Evolutionary conservation across 129 eudicot species (phyloP).

Genomic region (Pseudognaphalium luteoalbum): DNA sequence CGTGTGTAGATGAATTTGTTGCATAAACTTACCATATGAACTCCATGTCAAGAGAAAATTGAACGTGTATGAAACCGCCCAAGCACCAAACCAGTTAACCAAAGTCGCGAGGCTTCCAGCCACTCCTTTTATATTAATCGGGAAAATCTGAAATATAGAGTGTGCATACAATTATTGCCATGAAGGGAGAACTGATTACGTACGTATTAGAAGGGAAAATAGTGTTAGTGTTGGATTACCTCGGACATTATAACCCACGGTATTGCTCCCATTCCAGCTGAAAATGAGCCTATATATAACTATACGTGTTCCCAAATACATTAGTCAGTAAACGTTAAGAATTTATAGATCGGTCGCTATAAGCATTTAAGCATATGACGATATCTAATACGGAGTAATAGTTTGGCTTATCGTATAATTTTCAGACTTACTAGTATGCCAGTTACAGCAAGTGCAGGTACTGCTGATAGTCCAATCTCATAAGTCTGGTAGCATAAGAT

Average conservation of each 20-base stretch:
- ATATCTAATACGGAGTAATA: background rate
- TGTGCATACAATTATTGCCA: background rate
- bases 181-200: background rate
- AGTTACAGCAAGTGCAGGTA: slow-evolving; percentile 70
- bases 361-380: background rate
- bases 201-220: background rate
- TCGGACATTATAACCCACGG: slow-evolving; percentile 98
- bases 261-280: slow-evolving; percentile 93
- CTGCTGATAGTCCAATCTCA: slow-evolving; percentile 52
- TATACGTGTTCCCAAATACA: slow-evolving; percentile 14
- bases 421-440: slow-evolving; percentile 64
- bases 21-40: slow-evolving; percentile 62
- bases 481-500: slow-evolving; percentile 47
- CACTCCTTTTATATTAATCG: slow-evolving; percentile 74
- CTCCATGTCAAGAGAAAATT: slow-evolving; percentile 88
- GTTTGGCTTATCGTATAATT: background rate
- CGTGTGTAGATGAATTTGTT: background rate
- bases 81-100: slow-evolving; percentile 86
- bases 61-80: slow-evolving; percentile 86
- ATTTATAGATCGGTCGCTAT: background rate
- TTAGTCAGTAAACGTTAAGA: background rate
- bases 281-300: slow-evolving; percentile 72
- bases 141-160: slow-evolving; percentile 57
- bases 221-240: slow-evolving; percentile 37
- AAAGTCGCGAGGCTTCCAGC: slow-evolving; percentile 95